Evolutionary conservation across 495 filamentous ascomycete species (phyloP), one percentile per base, ranked within the genome.

Genomic region (Tuber brumale): DNA sequence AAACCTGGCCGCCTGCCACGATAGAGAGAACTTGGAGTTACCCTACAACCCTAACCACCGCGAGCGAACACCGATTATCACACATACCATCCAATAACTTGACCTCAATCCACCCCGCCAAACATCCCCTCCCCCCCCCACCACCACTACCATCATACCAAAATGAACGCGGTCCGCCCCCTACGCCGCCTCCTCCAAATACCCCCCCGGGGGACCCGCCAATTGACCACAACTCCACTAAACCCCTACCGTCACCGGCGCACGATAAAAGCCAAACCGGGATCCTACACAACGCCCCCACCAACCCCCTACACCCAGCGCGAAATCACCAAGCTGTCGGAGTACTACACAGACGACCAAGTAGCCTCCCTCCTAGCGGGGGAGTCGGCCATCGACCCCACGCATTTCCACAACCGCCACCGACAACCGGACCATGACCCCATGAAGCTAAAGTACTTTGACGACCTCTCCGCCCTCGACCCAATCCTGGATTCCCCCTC

Each of bases 341-440:
- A 89, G 78, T 86, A 87, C 75, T 98, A 97, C 86, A 92, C 92
- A 9, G 88, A 91, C 21, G 88, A 90, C 76, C 95, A 99, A 85
- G 86, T 97, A 76, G 87, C 86, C n/a, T 92, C 94, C 70, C 90
- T 99, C 84, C 87, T 94, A 84, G 93, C 92, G 72, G 95, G 92
- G 76, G 95, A 99, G 84, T 87, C 88, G 16, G 89, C 92, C 75
- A 92, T 99, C 84, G 88, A 93, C 84, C 88, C 91, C 23, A 85
- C 88, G 76, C 93, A 99, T 84, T 84, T 98, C 82, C 75, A 77
- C 42, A 88, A 89, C 12, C 87, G 89, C 51, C 91, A 94, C 84
- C 91, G 90, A 72, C 86, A 87, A 5, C 82, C 91, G 70, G 90
- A 92, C 70, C 84, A 83, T 66, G 95, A 98, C 83, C 88, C 90